A percentile compares a stretch with the other conserved stretches of the same genome.
Evolutionary conservation across 23 red algal genomes (phyloP).

Genomic region (Chondrus crispus): DNA sequence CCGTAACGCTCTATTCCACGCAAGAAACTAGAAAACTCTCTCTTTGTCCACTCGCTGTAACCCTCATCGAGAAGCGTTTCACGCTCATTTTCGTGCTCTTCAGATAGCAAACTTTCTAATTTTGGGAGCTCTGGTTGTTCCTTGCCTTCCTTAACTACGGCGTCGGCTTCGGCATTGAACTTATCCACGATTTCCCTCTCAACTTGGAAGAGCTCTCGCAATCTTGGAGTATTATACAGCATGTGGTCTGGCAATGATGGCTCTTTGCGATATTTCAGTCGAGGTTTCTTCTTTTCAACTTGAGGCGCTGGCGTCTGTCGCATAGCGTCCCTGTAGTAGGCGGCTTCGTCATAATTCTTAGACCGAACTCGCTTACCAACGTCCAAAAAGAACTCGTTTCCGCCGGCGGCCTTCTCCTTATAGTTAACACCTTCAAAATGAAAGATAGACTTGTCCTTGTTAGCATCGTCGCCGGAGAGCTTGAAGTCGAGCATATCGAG

Average conservation of each 20-base stretch:
- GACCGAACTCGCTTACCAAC: constrained; percentile 92
- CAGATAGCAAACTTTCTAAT: constrained; percentile 42
- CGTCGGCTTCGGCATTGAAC: constrained; percentile 73
- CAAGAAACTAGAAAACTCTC: constrained; percentile 89
- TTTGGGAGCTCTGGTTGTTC: constrained; percentile 49
- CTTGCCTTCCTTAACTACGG: constrained; percentile 38
- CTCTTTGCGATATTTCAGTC: constrained; percentile 76
- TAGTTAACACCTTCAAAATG: constrained; percentile 94
- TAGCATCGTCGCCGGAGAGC: constrained; percentile 15
- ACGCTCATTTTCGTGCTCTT: constrained; percentile 68
- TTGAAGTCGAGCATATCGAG: constrained; percentile 73
- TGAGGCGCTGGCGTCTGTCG: constrained; percentile 1
- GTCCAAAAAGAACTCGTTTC: constrained; percentile 92
- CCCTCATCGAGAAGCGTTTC: constrained; percentile 62
- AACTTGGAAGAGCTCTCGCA: constrained; percentile 79
- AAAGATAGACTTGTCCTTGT: constrained; percentile 75
- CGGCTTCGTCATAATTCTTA: constrained; percentile 78
- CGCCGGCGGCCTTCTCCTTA: constrained; percentile 49
- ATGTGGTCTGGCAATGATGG: constrained; percentile 77
- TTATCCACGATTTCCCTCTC: constrained; percentile 78
- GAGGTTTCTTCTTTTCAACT: constrained; percentile 73
- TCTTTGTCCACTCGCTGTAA: constrained; percentile 74
- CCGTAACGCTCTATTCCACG: constrained; percentile 92
- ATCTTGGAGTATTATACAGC: constrained; percentile 74
- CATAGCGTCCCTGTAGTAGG: constrained; percentile 41